A percentile compares a stretch with the other conserved stretches of the same genome.
These are phyloP conservation scores for Pseudevernia furfuracea DNA, from an alignment of 495 filamentous ascomycete species.

Conservation along the genomic window DNA sequence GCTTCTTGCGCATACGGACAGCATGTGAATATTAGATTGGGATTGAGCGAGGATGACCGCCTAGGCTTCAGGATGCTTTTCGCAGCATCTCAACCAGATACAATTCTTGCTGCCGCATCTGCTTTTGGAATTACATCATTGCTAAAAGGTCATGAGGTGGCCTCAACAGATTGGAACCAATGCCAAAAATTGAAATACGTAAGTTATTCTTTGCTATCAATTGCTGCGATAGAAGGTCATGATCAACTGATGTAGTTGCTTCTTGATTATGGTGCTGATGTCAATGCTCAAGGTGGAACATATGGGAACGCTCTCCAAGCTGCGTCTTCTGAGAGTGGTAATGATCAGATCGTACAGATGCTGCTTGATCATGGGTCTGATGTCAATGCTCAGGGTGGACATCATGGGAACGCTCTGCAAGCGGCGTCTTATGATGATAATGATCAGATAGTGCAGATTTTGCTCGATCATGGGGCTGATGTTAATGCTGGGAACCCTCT, in stretches of 20 bases:
- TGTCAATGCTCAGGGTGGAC: neutral
- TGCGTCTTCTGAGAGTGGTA: neutral
- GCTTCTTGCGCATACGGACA: neutral
- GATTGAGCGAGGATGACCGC: neutral
- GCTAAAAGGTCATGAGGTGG: neutral
- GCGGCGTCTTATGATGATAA: neutral
- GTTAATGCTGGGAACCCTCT: neutral
- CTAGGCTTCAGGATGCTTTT: neutral
- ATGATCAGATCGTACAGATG: neutral
- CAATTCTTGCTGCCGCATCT: neutral
- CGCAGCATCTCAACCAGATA: neutral
- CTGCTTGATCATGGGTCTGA: slow-evolving; percentile 7
- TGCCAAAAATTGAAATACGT: neutral
- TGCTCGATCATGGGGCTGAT: neutral
- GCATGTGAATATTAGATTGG: neutral
- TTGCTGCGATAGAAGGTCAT: slow-evolving; percentile 6
- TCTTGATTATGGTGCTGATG: slow-evolving; percentile 12
- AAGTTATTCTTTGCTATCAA: neutral
- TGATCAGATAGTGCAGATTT: neutral
- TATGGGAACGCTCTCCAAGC: neutral
- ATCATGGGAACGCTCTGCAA: neutral
- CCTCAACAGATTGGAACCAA: neutral
- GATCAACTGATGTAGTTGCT: neutral
- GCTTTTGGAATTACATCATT: neutral
- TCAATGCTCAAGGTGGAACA: neutral